Base-by-base conservation (phyloP, 768 basidiomycete species). In the Pleurotus salmoneostramineus region DNA sequence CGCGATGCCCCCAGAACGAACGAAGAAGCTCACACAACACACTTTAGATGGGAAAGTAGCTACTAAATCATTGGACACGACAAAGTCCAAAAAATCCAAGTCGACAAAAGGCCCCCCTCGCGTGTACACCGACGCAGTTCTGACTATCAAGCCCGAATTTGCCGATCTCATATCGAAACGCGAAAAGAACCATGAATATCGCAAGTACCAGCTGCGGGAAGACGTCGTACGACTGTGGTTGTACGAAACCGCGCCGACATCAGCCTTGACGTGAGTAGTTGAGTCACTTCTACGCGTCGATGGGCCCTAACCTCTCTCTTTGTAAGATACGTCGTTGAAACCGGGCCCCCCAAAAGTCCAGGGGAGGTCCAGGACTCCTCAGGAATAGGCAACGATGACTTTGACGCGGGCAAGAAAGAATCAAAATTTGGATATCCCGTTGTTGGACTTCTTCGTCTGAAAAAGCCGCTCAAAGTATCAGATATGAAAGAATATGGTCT, bases 131-230 rank as follows among this genome's bases (percentile, higher is more conserved):
- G 73, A 74, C 54, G 68, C 65, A 12, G 58, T 74, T 21, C 57
- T 73, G 43, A 57, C 67, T 32, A 74, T 74, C 60, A 69, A 70
- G 44, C 64, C 67, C 14, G 64, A 67, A 62, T 71, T 68, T 60
- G 61, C 65, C 34, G 49, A 66, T 8, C 66, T 69, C 57, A 74
- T 74, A 35, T 64, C 59, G 10, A 56, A 60, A 45, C 62, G 68
- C 17, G 62, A 68, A 62, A 74, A 74, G 65, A 73, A 74, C 57
- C 68, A 74, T 59, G 73, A 74, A 56, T 74, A 66, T 58, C 56
- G 73, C 17, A 65, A 63, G 50, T 74, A 74, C 60, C 62, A 68
- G 56, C 48, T 73, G 35, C 59, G 67, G 51, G 60, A 62, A 7
- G 62, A 66, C 10, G 66, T 72, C 17, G 49, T 57, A 44, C 60